Base-by-base conservation (phyloP, 345 rosid species). In the Turnera subulata region DNA sequence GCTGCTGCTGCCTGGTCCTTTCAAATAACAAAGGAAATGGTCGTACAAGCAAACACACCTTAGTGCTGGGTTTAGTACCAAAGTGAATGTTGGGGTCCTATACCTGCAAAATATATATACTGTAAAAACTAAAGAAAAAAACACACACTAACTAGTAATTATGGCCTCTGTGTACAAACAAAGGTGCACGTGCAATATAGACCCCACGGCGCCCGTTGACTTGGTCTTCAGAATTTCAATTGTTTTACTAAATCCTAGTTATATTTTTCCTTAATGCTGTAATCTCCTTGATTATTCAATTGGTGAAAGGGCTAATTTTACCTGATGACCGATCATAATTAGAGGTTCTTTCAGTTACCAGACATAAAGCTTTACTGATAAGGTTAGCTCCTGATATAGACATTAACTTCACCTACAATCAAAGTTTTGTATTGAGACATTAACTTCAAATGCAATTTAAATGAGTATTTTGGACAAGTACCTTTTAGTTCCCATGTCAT, bases 161-260 rank as follows among this genome's bases (percentile, higher is more conserved):
- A 63, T 46, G 17, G 44, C 11, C 22, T 20, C 46, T n/a, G 48
- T 63, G 45, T 56, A 58, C 58, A 53, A n/a, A n/a, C n/a, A 70
- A 60, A 72, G 52, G 44, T 56, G 62, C 86, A 80, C 86, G 83
- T 77, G 83, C 74, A 73, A 46, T 49, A 45, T 46, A 55, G 64
- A 35, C 61, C 76, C 66, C 54, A 50, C 65, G 29, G 14, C 51
- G 50, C 9, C 46, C 22, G 58, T 76, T 79, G 79, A 73, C 73
- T 67, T 69, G 56, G 24, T 54, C 38, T 68, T 59, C 43, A 64
- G 61, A 63, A 10, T 25, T 57, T 53, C 54, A 60, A 54, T 49
- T 51, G 20, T 44, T 56, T 10, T 29, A n/a, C n/a, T n/a, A n/a
- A n/a, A n/a, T n/a, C n/a, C n/a, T n/a, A n/a, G n/a, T n/a, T n/a